Percentiles rank a stretch among this genome's conserved stretches.
These are phyloP conservation scores for Thalassiosira profunda DNA, from an alignment of 108 stramenopile genomes.

Conservation along the genomic window DNA sequence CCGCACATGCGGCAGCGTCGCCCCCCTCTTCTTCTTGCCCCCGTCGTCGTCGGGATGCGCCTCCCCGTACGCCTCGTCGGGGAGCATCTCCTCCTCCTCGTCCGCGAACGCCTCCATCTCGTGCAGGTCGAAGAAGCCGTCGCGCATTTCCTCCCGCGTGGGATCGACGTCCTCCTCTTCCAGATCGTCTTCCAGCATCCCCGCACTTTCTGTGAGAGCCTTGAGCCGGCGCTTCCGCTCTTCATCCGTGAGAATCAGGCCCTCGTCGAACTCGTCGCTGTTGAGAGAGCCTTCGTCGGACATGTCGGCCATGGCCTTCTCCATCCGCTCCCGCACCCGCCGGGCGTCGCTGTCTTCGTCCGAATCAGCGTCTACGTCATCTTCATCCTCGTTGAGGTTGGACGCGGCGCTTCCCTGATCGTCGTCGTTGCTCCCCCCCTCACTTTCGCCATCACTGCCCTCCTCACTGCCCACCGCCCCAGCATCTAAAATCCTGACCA, in stretches of 20 bases:
- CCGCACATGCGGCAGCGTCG: constrained; percentile 64
- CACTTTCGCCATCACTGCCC: constrained; percentile 16
- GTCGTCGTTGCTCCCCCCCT: constrained; percentile 20
- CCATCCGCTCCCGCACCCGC: constrained; percentile 82
- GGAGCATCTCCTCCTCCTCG: constrained; percentile 89
- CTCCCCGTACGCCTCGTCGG: constrained; percentile 70
- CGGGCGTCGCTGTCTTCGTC: constrained; percentile 66
- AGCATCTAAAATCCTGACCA: constrained; percentile 50
- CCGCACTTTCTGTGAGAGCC: constrained; percentile 8
- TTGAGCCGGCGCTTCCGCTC: constrained; percentile 29
- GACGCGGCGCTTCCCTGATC: constrained; percentile 8
- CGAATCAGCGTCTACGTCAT: constrained; percentile 40
- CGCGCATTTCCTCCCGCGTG: constrained; percentile 76
- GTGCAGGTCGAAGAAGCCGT: constrained; percentile 95
- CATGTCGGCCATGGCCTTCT: constrained; percentile 84
- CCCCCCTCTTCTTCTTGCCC: constrained; percentile 38
- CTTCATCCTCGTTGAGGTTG: constrained; percentile 7
- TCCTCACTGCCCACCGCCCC: constrained; percentile 13
- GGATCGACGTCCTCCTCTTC: constrained; percentile 66
- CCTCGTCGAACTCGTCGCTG: constrained; percentile 15
- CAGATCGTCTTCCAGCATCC: constrained; percentile 14
- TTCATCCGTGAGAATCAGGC: constrained; percentile 48
- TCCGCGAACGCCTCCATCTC: constrained; percentile 98
- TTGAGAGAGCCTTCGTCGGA: constrained; percentile 25
- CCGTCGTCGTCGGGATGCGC: constrained; percentile 27